These are phyloP conservation scores for Ceriops zippeliana DNA, from an alignment of 345 rosid species.

Conservation along the genomic window DNA sequence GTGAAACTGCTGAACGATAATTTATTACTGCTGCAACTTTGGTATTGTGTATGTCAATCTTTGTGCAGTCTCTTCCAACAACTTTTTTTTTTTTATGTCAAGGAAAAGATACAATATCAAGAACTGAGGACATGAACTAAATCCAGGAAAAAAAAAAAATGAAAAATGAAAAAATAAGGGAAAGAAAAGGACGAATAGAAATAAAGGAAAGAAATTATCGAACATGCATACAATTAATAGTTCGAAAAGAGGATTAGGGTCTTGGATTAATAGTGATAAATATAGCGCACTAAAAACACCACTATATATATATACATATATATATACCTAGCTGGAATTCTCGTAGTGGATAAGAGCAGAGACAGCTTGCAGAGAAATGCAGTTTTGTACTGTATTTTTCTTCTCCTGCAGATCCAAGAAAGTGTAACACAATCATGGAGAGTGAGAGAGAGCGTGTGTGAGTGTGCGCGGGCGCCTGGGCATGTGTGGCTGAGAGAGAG, in stretches of 20 bases:
- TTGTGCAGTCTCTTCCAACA: too few species aligned
- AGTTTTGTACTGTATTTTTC: not conserved
- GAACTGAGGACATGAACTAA: slow-evolving; percentile 11
- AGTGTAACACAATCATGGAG: slow-evolving; percentile 19
- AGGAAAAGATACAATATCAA: too few species aligned
- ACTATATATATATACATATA: not conserved
- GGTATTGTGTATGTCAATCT: too few species aligned
- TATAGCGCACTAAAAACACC: too few species aligned
- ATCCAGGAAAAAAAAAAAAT: not conserved
- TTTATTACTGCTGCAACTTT: too few species aligned
- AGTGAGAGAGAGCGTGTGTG: not conserved
- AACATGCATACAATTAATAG: not conserved
- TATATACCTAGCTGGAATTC: slow-evolving; percentile 17
- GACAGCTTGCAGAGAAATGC: slow-evolving; percentile 27
- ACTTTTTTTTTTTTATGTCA: too few species aligned
- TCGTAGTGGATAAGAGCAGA: slow-evolving; percentile 6
- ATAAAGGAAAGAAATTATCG: not conserved
- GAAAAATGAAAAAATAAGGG: not conserved
- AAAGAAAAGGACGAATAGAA: not conserved
- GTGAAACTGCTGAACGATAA: slow-evolving; percentile 6
- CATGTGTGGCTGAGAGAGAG: slow-evolving; percentile 2
- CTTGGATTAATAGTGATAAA: too few species aligned
- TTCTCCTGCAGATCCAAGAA: slow-evolving; percentile 41
- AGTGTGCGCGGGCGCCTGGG: too few species aligned
- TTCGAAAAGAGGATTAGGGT: not conserved